phyloP scores from a whole-genome alignment of 345 rosid genomes.

The Euclidium syriacum region DNA sequence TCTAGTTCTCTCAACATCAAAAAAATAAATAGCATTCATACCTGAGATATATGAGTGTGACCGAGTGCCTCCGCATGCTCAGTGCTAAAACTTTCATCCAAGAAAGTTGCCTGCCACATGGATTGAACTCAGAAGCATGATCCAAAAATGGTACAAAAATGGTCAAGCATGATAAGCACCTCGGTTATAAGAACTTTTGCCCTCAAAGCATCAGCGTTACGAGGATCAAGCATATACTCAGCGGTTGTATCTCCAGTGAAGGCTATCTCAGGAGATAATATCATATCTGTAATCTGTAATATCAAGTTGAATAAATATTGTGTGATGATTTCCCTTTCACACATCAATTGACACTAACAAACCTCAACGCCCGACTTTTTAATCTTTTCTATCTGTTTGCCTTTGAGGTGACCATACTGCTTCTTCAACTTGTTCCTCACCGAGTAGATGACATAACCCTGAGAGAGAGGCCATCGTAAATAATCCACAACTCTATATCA shows the following conservation, averaged over 20 bases:
- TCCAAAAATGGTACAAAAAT: too few species aligned
- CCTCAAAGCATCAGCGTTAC: slow-evolving; percentile 88
- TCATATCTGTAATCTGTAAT: slow-evolving; percentile 73
- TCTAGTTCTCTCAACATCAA: not conserved
- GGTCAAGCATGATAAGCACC: slow-evolving; percentile 33
- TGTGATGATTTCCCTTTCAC: not conserved
- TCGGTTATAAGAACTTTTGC: slow-evolving; percentile 93
- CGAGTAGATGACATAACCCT: slow-evolving; percentile 91
- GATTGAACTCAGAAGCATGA: slow-evolving; percentile 6
- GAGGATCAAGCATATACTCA: slow-evolving; percentile 94
- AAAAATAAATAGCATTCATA: slow-evolving; percentile 28
- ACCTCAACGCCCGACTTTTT: slow-evolving; percentile 91
- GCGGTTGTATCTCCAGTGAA: slow-evolving; percentile 95
- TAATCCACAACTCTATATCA: not conserved
- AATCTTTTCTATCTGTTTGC: slow-evolving; percentile 86
- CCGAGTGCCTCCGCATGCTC: slow-evolving; percentile 82
- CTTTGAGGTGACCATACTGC: slow-evolving; percentile 82
- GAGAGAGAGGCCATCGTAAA: slow-evolving; percentile 28
- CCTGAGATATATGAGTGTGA: slow-evolving; percentile 85
- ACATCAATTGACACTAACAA: slow-evolving; percentile 7
- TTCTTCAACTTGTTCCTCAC: slow-evolving; percentile 85
- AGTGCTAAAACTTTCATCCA: slow-evolving; percentile 60
- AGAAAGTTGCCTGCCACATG: slow-evolving; percentile 76
- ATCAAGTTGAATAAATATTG: slow-evolving; percentile 9
- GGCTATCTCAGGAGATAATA: slow-evolving; percentile 88